Evolutionary conservation across 441 rosid genomes (phyloP).

Genomic region (Cnidoscolus chayamansa): DNA sequence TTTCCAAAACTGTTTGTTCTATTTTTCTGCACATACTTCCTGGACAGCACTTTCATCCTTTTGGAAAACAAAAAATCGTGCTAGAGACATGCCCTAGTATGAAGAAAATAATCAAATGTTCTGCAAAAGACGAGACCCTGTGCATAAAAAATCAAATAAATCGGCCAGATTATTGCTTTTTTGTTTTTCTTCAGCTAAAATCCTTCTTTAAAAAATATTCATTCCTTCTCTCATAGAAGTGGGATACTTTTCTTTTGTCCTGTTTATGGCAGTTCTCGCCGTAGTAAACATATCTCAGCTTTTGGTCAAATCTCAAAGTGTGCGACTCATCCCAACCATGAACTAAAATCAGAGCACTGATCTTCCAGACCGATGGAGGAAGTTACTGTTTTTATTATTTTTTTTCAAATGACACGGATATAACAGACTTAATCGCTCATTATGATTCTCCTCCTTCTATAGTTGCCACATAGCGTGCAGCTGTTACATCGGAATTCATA

Average conservation of each 20-base stretch:
- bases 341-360: conserved; percentile 1
- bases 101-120: background rate
- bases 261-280: too few species aligned
- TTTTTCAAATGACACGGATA: background rate
- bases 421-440: background rate
- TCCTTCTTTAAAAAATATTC: background rate
- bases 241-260: background rate
- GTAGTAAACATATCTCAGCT: background rate
- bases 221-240: background rate
- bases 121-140: background rate
- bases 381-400: background rate
- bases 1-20: conserved; percentile 16
- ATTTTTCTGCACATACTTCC: conserved; percentile 5
- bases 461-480: background rate
- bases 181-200: background rate
- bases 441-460: background rate
- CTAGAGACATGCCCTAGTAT: background rate
- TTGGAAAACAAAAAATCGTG: background rate
- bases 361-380: background rate
- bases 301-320: background rate
- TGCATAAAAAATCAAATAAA: too few species aligned
- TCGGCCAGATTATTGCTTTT: background rate
- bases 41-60: background rate
- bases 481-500: background rate
- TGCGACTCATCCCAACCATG: background rate